Conservation (phyloP, 495 filamentous ascomycete genomes). For the Trichoderma erinaceum region DNA sequence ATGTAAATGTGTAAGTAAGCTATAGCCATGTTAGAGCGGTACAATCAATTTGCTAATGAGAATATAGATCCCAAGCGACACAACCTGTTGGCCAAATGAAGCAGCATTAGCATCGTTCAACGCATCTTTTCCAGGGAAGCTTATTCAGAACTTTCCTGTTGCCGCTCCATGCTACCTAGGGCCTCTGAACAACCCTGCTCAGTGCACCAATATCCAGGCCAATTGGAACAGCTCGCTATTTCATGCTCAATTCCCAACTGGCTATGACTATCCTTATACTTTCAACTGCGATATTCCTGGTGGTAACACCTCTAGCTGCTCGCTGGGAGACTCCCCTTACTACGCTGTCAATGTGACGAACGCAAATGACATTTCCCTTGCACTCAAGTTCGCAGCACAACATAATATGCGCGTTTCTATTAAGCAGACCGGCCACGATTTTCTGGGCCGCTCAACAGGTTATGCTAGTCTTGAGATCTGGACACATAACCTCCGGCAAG, state of each 20-base stretch:
- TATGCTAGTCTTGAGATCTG: slow-evolving; percentile 50
- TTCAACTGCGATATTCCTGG: slow-evolving; percentile 30
- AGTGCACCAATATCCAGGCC: slow-evolving; percentile 32
- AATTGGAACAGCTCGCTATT: slow-evolving; percentile 25
- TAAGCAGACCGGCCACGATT: slow-evolving; percentile 65
- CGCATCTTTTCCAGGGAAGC: slow-evolving; percentile 20
- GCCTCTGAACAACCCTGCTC: slow-evolving; percentile 35
- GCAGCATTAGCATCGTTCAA: neutral
- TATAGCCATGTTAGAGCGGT: no score
- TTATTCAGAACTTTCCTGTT: slow-evolving; percentile 18
- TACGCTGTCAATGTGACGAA: slow-evolving; percentile 55
- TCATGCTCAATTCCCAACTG: slow-evolving; percentile 33
- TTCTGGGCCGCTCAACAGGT: slow-evolving; percentile 44
- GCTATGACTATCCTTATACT: slow-evolving; percentile 21
- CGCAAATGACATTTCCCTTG: slow-evolving; percentile 50
- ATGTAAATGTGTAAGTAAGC: neutral
- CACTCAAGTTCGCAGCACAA: slow-evolving; percentile 58
- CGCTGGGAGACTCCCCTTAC: slow-evolving; percentile 48
- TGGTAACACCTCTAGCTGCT: slow-evolving; percentile 42
- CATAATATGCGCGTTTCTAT: slow-evolving; percentile 52
- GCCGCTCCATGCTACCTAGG: slow-evolving; percentile 41
- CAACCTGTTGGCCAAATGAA: neutral
- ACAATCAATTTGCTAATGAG: neutral
- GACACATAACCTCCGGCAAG: slow-evolving; percentile 45
- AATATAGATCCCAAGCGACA: neutral